Conservation (phyloP, 139 green algal genomes). For the Micromonas pusilla region DNA sequence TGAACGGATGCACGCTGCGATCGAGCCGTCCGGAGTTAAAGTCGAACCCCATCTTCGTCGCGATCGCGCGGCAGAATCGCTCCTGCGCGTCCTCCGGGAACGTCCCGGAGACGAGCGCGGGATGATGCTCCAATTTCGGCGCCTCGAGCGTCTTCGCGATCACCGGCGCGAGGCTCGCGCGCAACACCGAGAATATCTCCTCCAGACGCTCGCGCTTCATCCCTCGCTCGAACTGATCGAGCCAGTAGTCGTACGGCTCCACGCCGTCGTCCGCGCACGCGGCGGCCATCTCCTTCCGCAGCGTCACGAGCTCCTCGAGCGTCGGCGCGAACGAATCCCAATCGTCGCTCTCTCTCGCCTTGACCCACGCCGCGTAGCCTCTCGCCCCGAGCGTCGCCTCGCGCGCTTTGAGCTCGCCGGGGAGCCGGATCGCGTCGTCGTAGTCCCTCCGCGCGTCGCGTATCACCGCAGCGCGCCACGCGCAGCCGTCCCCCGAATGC, state of each 20-base stretch:
- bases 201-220: conserved; percentile 64
- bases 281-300: conserved; percentile 47
- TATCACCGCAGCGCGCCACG: background rate
- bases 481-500: background rate
- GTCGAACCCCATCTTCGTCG: conserved; percentile 69
- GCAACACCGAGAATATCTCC: conserved; percentile 68
- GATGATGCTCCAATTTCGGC: background rate
- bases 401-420: conserved; percentile 61
- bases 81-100: conserved; percentile 41
- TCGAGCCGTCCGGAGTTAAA: conserved; percentile 66
- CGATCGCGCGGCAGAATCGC: conserved; percentile 48
- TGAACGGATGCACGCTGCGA: conserved; percentile 76
- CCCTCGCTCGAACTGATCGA: conserved; percentile 85
- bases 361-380: conserved; percentile 71
- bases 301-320: conserved; percentile 70
- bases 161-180: conserved; percentile 39
- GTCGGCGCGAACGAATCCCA: conserved; percentile 72
- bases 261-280: conserved; percentile 37
- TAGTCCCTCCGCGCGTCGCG: conserved; percentile 27
- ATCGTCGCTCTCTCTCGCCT: conserved; percentile 59
- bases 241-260: conserved; percentile 56
- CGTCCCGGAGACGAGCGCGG: conserved; percentile 48
- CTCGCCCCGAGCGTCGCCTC: conserved; percentile 61
- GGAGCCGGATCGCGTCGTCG: conserved; percentile 44
- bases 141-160: conserved; percentile 1